Evolutionary conservation across 2,329 filamentous ascomycete species (phyloP).

Genomic region (Mycocentrospora acerina): DNA sequence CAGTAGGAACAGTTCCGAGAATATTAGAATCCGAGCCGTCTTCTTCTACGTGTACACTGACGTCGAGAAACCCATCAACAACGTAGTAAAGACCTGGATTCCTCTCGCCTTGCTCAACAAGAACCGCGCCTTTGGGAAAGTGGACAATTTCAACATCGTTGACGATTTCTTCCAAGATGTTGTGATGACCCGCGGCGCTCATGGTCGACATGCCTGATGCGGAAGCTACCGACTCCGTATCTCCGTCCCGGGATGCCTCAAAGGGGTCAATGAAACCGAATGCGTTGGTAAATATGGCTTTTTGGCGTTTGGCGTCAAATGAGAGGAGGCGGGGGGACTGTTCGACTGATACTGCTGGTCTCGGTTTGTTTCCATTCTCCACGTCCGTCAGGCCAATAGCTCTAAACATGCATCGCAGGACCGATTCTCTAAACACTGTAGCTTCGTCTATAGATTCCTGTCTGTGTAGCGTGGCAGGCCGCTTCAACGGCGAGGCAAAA

Average conservation of each 20-base stretch:
- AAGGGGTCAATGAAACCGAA: conserved; percentile 90
- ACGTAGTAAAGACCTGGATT: conserved; percentile 97
- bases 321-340: conserved; percentile 83
- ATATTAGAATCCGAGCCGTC: conserved; percentile 50
- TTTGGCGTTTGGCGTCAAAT: conserved; percentile 78
- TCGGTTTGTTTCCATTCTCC: conserved; percentile 61
- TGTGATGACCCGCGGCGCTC: conserved; percentile 63
- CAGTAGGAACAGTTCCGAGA: conserved; percentile 44
- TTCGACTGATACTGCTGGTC: conserved; percentile 69
- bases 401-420: conserved; percentile 94
- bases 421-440: conserved; percentile 81
- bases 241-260: conserved; percentile 74
- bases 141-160: conserved; percentile 96
- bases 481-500: conserved; percentile 37
- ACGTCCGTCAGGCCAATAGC: conserved; percentile 78
- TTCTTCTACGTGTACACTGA: conserved; percentile 78
- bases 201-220: conserved; percentile 46
- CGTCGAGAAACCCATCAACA: conserved; percentile 93
- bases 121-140: conserved; percentile 89
- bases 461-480: conserved; percentile 57
- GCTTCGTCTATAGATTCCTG: conserved; percentile 88
- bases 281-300: conserved; percentile 78
- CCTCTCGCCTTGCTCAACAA: conserved; percentile 96
- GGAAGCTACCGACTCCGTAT: conserved; percentile 78
- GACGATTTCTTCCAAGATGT: conserved; percentile 75